phyloP scores from a whole-genome alignment of 768 basidiomycete species.

The Coprinellus micaceus region DNA sequence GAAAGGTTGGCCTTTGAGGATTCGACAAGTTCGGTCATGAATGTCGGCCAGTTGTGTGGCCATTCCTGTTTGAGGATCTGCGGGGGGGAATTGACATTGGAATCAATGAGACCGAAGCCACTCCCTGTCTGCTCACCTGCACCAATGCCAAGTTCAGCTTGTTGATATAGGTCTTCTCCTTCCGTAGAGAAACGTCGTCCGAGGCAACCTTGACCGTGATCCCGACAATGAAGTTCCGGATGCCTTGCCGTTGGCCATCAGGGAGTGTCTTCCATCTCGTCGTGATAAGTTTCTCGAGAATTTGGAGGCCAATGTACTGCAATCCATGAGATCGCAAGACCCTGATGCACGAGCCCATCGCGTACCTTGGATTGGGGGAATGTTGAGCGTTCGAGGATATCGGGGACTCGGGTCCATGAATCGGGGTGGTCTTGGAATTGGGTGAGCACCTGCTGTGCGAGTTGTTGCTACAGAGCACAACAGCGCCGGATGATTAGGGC shows the following conservation, averaged over 20 bases:
- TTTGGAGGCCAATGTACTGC: constrained; percentile 95
- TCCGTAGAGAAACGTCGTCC: constrained; percentile 82
- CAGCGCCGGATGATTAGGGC: constrained; percentile 23
- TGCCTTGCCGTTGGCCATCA: constrained; percentile 92
- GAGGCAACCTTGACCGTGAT: constrained; percentile 91
- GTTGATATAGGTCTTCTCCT: constrained; percentile 92
- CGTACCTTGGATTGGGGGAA: constrained; percentile 84
- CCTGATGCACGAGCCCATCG: constrained; percentile 5
- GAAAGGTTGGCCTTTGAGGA: constrained; percentile 95
- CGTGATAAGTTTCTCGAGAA: constrained; percentile 90
- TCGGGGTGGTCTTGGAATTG: constrained; percentile 96
- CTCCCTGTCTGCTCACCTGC: constrained; percentile 53
- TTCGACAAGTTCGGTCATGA: constrained; percentile 94
- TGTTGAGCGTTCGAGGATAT: constrained; percentile 79
- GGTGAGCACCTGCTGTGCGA: constrained; percentile 90
- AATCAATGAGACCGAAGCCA: constrained; percentile 1
- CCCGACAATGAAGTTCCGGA: constrained; percentile 94
- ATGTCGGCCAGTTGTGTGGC: constrained; percentile 98
- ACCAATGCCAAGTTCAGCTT: constrained; percentile 96
- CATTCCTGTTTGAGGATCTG: constrained; percentile 99
- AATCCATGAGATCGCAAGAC: constrained; percentile 13
- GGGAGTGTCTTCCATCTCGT: constrained; percentile 97
- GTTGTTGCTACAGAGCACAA: constrained; percentile 68
- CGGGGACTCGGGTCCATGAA: constrained; percentile 95
- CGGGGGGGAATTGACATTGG: constrained; percentile 10